Evolutionary conservation across 495 filamentous ascomycete genomes (phyloP).

Genomic region (Lophium mytilinum): DNA sequence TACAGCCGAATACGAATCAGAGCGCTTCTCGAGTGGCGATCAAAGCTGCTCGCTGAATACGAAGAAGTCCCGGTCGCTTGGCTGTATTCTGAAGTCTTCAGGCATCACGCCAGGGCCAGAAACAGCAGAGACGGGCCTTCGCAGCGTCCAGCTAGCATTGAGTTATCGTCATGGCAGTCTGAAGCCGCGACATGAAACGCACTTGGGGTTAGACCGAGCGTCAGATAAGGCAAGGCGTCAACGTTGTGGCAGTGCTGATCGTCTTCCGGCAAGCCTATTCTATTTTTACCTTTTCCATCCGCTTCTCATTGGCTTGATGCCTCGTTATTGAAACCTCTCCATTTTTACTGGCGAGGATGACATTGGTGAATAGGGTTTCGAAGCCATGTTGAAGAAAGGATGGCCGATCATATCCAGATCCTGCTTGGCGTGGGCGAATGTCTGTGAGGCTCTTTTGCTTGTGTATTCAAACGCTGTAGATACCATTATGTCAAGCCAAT

Average conservation of each 20-base stretch:
- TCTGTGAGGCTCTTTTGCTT: too few relatives aligned
- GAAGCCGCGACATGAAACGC: background rate
- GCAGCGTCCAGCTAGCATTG: background rate
- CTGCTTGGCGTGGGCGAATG: too few relatives aligned
- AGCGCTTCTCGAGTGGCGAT: background rate
- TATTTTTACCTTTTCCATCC: background rate
- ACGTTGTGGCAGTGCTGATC: constrained; percentile 3
- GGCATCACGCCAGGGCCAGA: background rate
- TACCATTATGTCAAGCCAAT: too few relatives aligned
- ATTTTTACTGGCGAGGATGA: too few relatives aligned
- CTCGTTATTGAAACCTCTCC: too few relatives aligned
- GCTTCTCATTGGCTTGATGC: background rate
- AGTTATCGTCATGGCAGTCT: background rate
- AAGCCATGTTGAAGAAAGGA: too few relatives aligned
- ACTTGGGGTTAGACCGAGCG: background rate
- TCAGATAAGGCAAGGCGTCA: background rate
- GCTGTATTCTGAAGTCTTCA: background rate
- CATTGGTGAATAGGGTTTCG: too few relatives aligned
- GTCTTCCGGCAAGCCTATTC: background rate
- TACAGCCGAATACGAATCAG: background rate
- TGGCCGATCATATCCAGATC: too few relatives aligned
- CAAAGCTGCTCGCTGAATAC: background rate
- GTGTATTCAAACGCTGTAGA: too few relatives aligned
- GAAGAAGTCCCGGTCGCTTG: background rate
- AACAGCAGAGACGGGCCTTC: background rate